Conservation (phyloP, 495 filamentous ascomycete genomes). For the Penicillium soppii region DNA sequence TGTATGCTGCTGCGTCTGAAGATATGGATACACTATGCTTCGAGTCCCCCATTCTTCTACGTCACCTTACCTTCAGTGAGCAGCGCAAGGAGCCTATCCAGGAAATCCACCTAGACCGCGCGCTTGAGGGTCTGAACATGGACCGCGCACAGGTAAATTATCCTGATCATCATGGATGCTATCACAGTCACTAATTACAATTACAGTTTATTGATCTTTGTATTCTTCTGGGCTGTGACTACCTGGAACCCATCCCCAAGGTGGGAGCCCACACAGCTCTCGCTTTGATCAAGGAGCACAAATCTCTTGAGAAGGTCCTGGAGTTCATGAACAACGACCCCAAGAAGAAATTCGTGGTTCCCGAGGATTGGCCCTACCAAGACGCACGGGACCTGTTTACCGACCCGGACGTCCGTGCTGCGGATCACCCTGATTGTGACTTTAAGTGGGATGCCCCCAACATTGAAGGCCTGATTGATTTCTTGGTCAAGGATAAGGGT, state of each 20-base stretch:
- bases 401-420: constrained; percentile 82
- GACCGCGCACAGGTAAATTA: constrained; percentile 69
- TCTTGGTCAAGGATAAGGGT: constrained; percentile 88
- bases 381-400: constrained; percentile 92
- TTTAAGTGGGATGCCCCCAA: constrained; percentile 98
- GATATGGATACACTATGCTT: constrained; percentile 99
- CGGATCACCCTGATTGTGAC: constrained; percentile 82
- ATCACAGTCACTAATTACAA: neutral
- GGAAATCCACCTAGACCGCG: constrained; percentile 84
- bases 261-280: constrained; percentile 88
- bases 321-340: constrained; percentile 71
- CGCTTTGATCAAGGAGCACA: constrained; percentile 88
- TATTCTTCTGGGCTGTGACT: constrained; percentile 97
- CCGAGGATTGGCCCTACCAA: constrained; percentile 89
- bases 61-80: constrained; percentile 95
- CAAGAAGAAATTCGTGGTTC: constrained; percentile 76
- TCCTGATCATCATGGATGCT: neutral
- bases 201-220: constrained; percentile 92
- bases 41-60: constrained; percentile 82
- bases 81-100: constrained; percentile 97
- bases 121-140: constrained; percentile 82
- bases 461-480: constrained; percentile 82
- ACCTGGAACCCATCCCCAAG: constrained; percentile 93
- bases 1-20: constrained; percentile 94
- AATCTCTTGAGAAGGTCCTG: constrained; percentile 81